phyloP scores from a whole-genome alignment of 2,329 filamentous ascomycete species.

The Teratosphaeria gauchensis region DNA sequence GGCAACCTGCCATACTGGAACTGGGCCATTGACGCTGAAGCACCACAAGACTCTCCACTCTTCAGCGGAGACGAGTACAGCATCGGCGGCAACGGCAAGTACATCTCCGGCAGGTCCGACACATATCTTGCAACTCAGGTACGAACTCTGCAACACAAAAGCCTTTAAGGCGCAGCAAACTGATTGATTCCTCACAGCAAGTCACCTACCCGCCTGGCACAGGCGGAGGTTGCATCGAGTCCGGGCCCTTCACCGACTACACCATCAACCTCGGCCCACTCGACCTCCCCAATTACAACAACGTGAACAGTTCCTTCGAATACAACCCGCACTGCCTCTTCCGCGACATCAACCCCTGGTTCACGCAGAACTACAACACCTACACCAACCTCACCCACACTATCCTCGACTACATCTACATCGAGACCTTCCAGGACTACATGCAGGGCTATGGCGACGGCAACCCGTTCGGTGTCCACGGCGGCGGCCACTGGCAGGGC shows the following conservation, averaged over 20 bases:
- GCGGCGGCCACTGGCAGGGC: conserved; percentile 34
- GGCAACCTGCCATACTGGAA: conserved; percentile 30
- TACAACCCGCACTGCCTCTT: conserved; percentile 18
- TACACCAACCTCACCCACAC: conserved; percentile 15
- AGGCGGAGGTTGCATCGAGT: conserved; percentile 46
- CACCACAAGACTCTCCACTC: conserved; percentile 34
- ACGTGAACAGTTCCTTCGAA: conserved; percentile 16
- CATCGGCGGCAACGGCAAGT: conserved; percentile 23
- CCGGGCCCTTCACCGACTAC: conserved; percentile 42
- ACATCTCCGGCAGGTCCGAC: conserved; percentile 16
- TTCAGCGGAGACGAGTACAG: conserved; percentile 46
- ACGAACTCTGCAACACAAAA: conserved; percentile 3
- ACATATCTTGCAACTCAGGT: conserved; percentile 15
- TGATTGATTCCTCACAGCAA: conserved; percentile 7
- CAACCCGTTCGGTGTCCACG: conserved; percentile 32
- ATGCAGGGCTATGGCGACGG: conserved; percentile 21
- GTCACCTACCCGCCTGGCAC: conserved; percentile 39
- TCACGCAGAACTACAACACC: conserved; percentile 12
- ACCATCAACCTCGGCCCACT: conserved; percentile 25
- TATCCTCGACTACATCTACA: conserved; percentile 17
- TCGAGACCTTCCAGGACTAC: conserved; percentile 19
- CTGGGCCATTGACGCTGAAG: conserved; percentile 21
- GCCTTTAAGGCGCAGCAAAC: not conserved
- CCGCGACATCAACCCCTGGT: conserved; percentile 16
- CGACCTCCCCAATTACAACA: conserved; percentile 18